Percentiles rank a stretch among this genome's conserved stretches.
These are phyloP conservation scores for Komagataella populi DNA, from an alignment of 805 yeast species.

Conservation along the genomic window DNA sequence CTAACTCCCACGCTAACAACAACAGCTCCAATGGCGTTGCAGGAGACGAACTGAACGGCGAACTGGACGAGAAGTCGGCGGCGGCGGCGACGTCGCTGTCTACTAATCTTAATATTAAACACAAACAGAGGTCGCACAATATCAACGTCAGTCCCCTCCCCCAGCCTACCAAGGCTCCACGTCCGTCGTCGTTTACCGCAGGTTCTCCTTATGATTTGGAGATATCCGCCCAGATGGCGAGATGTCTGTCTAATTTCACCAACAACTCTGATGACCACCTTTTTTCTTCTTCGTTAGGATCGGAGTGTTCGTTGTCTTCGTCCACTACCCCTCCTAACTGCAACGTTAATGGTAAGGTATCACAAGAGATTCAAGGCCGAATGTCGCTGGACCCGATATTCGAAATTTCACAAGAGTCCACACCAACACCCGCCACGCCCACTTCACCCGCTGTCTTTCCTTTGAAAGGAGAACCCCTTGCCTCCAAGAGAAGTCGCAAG, in stretches of 20 bases:
- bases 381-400: constrained; percentile 12
- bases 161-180: constrained; percentile 1
- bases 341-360: not conserved
- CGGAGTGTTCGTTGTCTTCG: not conserved
- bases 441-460: not conserved
- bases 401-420: constrained; percentile 19
- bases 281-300: constrained; percentile 21
- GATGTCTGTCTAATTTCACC: constrained; percentile 12
- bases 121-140: constrained; percentile 1
- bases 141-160: constrained; percentile 1
- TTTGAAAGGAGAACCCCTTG: constrained; percentile 1
- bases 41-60: constrained; percentile 3
- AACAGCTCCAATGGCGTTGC: constrained; percentile 4
- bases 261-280: constrained; percentile 1
- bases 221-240: constrained; percentile 33
- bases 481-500: constrained; percentile 1
- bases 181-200: constrained; percentile 6
- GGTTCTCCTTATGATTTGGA: constrained; percentile 19
- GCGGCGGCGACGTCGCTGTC: constrained; percentile 1
- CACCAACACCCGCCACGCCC: constrained; percentile 10
- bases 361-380: constrained; percentile 12
- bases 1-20: constrained; percentile 4
- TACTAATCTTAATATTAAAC: constrained; percentile 1
- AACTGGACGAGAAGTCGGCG: constrained; percentile 4
- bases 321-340: not conserved